Percentiles rank a stretch among this genome's conserved stretches.
phyloP scores from a whole-genome alignment of 805 yeast genomes.

The Schwanniomyces yamadae region DNA sequence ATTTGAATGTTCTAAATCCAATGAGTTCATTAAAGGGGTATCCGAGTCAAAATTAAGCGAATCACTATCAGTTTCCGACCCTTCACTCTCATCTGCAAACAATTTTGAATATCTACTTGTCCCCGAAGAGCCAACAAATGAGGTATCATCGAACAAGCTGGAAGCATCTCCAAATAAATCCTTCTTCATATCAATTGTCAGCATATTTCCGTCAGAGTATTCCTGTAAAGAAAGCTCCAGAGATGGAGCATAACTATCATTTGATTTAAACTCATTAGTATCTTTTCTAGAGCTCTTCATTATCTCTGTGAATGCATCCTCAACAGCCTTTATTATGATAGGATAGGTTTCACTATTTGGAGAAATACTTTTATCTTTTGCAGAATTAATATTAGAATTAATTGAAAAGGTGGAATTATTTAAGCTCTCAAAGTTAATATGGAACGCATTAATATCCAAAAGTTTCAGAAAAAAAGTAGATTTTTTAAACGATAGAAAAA shows the following conservation, averaged over 20 bases:
- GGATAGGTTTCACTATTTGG: slow-evolving; percentile 38
- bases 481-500: slow-evolving; percentile 56
- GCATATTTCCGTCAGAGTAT: not conserved
- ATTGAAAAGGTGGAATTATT: not conserved
- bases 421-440: not conserved
- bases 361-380: slow-evolving; percentile 3
- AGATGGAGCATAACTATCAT: slow-evolving; percentile 1
- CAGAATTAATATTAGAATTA: not conserved
- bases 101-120: slow-evolving; percentile 23
- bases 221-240: not conserved
- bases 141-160: slow-evolving; percentile 30
- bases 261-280: not conserved
- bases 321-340: slow-evolving; percentile 58
- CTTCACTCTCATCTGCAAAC: slow-evolving; percentile 38
- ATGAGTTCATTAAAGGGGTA: slow-evolving; percentile 13
- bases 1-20: slow-evolving; percentile 13
- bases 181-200: slow-evolving; percentile 11
- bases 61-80: slow-evolving; percentile 32
- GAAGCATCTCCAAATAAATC: slow-evolving; percentile 25
- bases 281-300: slow-evolving; percentile 29
- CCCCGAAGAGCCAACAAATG: slow-evolving; percentile 1
- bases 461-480: slow-evolving; percentile 54
- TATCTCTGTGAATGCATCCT: slow-evolving; percentile 64
- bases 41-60: slow-evolving; percentile 26
- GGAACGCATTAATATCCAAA: slow-evolving; percentile 41